phyloP scores from a whole-genome alignment of 2,329 filamentous ascomycete species.

The Lachnellula subtilissima region DNA sequence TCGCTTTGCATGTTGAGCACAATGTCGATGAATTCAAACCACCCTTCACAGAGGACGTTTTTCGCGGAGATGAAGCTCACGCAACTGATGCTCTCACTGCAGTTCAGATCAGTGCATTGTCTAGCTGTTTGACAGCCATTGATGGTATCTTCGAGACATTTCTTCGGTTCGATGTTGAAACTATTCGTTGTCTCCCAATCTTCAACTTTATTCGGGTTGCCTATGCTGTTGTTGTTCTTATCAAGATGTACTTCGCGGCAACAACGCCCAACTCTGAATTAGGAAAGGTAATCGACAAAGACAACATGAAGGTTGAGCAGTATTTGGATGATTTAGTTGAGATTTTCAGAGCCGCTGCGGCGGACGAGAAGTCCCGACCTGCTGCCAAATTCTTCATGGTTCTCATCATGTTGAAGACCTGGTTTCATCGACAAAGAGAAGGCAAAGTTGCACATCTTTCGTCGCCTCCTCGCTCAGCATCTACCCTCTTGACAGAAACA shows the following conservation, averaged over 20 bases:
- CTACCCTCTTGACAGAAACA: slow-evolving; percentile 1
- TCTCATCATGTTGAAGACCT: slow-evolving; percentile 63
- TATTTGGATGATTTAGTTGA: slow-evolving; percentile 68
- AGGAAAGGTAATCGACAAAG: slow-evolving; percentile 63
- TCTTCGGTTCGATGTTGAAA: slow-evolving; percentile 40
- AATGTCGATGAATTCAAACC: slow-evolving; percentile 47
- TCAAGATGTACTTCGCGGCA: slow-evolving; percentile 58
- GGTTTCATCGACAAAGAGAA: slow-evolving; percentile 40
- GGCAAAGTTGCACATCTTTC: slow-evolving; percentile 13
- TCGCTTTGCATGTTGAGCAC: slow-evolving; percentile 53
- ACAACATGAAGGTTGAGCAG: slow-evolving; percentile 59
- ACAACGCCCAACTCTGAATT: slow-evolving; percentile 60
- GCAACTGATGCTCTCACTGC: slow-evolving; percentile 22
- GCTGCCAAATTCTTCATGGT: slow-evolving; percentile 68
- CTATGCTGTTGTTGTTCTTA: slow-evolving; percentile 53
- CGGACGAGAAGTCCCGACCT: slow-evolving; percentile 58
- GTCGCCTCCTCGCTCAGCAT: background rate
- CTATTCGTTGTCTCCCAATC: slow-evolving; percentile 45
- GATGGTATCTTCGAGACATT: slow-evolving; percentile 51
- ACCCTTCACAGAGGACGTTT: slow-evolving; percentile 30
- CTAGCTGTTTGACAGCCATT: slow-evolving; percentile 46
- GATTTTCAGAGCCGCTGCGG: slow-evolving; percentile 60
- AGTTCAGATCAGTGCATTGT: slow-evolving; percentile 48
- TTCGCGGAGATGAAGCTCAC: slow-evolving; percentile 14
- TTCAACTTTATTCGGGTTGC: slow-evolving; percentile 49